Conservation (phyloP, 352 stramenopile genomes). For the Pythium oligandrum region DNA sequence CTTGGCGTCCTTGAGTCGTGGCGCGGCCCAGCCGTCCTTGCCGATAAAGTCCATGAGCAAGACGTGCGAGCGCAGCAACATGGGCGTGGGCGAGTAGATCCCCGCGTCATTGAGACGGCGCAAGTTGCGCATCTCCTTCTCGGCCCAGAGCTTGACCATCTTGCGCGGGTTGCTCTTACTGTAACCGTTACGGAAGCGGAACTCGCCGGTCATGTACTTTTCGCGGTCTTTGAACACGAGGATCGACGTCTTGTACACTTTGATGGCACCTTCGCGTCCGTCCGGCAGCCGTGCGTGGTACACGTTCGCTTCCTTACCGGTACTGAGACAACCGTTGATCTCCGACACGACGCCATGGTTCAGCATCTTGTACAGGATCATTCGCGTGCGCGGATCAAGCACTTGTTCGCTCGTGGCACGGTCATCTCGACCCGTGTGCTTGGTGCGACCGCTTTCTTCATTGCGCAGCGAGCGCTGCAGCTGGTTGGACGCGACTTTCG, state of each 20-base stretch:
- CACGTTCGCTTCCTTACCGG: slow-evolving; percentile 99
- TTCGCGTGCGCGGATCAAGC: slow-evolving; percentile 96
- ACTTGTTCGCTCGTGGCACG: slow-evolving; percentile 97
- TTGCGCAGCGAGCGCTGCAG: slow-evolving; percentile 67
- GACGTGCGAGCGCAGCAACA: slow-evolving; percentile 96
- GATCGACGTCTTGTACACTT: slow-evolving; percentile 89
- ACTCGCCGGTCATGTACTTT: slow-evolving; percentile 98
- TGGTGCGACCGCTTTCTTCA: slow-evolving; percentile 66
- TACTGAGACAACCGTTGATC: slow-evolving; percentile 99
- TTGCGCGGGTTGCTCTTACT: slow-evolving; percentile 97
- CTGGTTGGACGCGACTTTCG: slow-evolving; percentile 79
- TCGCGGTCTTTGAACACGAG: slow-evolving; percentile 99
- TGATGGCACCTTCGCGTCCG: slow-evolving; percentile 76
- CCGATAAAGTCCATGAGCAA: slow-evolving; percentile 99
- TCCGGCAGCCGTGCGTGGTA: slow-evolving; percentile 93
- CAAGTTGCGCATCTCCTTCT: slow-evolving; percentile 99
- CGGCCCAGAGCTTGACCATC: slow-evolving; percentile 99
- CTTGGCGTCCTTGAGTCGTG: slow-evolving; percentile 93
- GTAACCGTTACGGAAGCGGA: slow-evolving; percentile 97
- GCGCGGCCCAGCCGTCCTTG: slow-evolving; percentile 91
- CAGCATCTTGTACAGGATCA: slow-evolving; percentile 99
- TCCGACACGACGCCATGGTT: slow-evolving; percentile 94
- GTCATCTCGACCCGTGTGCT: slow-evolving; percentile 96
- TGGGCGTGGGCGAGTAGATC: slow-evolving; percentile 89
- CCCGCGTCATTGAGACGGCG: slow-evolving; percentile 87